Base-by-base conservation (phyloP, 179 eudicot genomes). In the Silene noctiflora region DNA sequence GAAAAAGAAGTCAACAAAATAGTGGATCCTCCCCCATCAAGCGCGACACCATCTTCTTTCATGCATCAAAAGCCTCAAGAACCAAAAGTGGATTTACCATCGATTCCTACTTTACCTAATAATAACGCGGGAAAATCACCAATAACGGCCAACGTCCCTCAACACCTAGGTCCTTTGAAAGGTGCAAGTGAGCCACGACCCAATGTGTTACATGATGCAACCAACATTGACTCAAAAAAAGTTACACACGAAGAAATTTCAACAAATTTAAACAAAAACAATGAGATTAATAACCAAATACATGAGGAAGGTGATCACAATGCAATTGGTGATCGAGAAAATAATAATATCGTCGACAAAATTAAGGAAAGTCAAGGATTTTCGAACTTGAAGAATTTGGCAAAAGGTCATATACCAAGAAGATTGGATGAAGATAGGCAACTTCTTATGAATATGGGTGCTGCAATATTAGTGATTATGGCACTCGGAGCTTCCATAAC, bases 371-470 rank as follows among this genome's bases (percentile, higher is more conserved):
- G 11, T 1, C 13, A 61, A 42, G 44, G 75, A 17, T 17, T 58
- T 58, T 31, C 39, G 24, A 44, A 69, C 22, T 12, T 44, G 14
- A 70, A 60, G 60, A 69, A 60, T 25, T 6, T 46, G 48, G 24
- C 7, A 22, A 78, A 63, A 25, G 59, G 61, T 46, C 64, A 51
- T 6, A 24, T 77, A 33, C 27, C 72, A 60, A 73, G 73, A 74
- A 66, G 58, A 3, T 71, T 80, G 71, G 66, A 71, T 51, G 83
- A 83, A 68, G 86, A 83, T 55, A 71, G 77, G 24, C 79, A 75
- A 33, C 82, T 81, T 20, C 33, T 83, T 16, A 60, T 81, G 29
- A 83, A 83, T 46, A 81, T 81, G 78, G 86, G 86, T 60, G 84
- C 64, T 31, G 86, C 84, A 60, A 65, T 81, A 2, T 44, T 83